phyloP scores from a whole-genome alignment of 306 rosid genomes.

The Delonix regia region DNA sequence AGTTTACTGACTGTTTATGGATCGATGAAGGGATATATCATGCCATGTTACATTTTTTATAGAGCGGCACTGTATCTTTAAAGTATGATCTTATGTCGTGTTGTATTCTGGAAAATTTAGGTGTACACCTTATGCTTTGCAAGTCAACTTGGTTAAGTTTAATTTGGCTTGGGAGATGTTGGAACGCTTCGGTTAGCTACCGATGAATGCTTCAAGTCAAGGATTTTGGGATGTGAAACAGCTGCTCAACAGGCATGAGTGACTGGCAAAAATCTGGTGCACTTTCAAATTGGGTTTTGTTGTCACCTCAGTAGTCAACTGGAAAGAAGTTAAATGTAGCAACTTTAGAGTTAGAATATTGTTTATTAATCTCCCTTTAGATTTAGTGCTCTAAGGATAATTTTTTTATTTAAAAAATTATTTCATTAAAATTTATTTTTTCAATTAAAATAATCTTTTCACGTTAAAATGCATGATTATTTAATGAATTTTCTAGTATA shows the following conservation, averaged over 20 bases:
- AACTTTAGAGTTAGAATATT: too few species aligned
- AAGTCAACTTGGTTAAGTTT: too few species aligned
- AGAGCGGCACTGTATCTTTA: conserved; percentile 49
- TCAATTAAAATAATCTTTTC: too few species aligned
- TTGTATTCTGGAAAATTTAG: conserved; percentile 1
- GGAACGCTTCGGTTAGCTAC: not conserved
- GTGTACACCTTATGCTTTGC: not conserved
- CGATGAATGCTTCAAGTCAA: not conserved
- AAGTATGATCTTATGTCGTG: not conserved
- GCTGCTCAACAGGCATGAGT: not conserved
- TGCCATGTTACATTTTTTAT: conserved; percentile 60
- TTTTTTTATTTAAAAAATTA: too few species aligned
- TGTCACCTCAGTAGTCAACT: not conserved
- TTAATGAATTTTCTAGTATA: too few species aligned
- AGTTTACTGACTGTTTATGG: conserved; percentile 49
- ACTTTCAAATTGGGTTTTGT: not conserved
- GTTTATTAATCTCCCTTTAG: too few species aligned
- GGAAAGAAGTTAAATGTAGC: not conserved
- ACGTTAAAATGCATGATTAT: too few species aligned
- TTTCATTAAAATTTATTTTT: too few species aligned
- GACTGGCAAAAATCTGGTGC: not conserved
- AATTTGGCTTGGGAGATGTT: not conserved
- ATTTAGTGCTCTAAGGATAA: too few species aligned
- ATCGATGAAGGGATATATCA: conserved; percentile 44
- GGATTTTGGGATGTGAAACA: not conserved